Conservation (phyloP, 441 rosid genomes). For the Theobroma grandiflorum region DNA sequence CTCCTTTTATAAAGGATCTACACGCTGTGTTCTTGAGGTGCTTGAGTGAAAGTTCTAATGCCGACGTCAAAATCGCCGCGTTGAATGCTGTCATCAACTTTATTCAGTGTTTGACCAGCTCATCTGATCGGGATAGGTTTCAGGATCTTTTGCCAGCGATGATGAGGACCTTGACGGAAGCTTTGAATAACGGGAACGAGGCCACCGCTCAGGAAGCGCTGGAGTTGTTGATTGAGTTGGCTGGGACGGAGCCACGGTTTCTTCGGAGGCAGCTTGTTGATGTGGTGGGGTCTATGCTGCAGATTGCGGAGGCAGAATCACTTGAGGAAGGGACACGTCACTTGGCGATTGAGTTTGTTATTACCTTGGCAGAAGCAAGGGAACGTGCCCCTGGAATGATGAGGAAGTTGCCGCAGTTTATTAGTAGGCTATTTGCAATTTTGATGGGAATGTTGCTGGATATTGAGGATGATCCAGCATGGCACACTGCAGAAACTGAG, state of each 20-base stretch:
- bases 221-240: constrained; percentile 94
- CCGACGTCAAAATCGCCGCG: constrained; percentile 95
- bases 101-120: constrained; percentile 79
- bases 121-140: constrained; percentile 89
- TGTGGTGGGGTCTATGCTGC: constrained; percentile 91
- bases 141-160: constrained; percentile 95
- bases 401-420: constrained; percentile 97
- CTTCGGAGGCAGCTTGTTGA: constrained; percentile 90
- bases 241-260: constrained; percentile 93
- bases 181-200: constrained; percentile 88
- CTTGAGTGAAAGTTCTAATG: constrained; percentile 60
- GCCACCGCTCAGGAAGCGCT: constrained; percentile 97
- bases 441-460: constrained; percentile 93
- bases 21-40: constrained; percentile 86
- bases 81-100: constrained; percentile 92
- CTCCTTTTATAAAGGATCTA: constrained; percentile 82
- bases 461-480: constrained; percentile 90
- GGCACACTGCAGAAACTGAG: constrained; percentile 93
- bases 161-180: constrained; percentile 94
- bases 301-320: constrained; percentile 93
- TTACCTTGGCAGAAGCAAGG: constrained; percentile 92
- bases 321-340: constrained; percentile 96
- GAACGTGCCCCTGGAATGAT: constrained; percentile 99
- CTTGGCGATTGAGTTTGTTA: constrained; percentile 91
- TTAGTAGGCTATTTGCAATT: constrained; percentile 83